Evolutionary conservation across 257 asterid species (phyloP), one percentile per base, ranked within the genome.

Genomic region (Solanum pennellii): DNA sequence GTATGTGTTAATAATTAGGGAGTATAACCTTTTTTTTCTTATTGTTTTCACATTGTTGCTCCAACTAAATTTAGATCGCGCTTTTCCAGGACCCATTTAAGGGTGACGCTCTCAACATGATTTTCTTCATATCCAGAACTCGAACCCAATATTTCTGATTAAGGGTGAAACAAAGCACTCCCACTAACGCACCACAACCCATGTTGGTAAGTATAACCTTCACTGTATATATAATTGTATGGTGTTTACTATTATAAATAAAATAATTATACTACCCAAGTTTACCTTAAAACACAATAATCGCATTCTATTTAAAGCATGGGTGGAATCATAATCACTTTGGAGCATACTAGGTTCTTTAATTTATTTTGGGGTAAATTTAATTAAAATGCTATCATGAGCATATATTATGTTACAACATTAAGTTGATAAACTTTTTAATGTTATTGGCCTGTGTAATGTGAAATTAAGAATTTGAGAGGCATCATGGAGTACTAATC

Each of bases 321-420:
- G 85, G 85, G 85, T 82, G 44, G 65, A 82, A 82, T 82, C 45
- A 82, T 82, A 82, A 85, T 85, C 83, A 87, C 44, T 87, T 87
- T 87, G 86, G 47, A 69, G 86, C 37, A 89, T 89, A 87, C 91
- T 85, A 89, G 90, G 90, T 87, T 79, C 84, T 87, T 75, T 74
- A 74, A 74, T 74, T 12, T 89, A 65, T 71, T 23, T 41, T 23
- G 3, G 37, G 89, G 62, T 49, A 76, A 87, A 89, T 69, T 71
- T 18, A 72, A 21, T 88, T 76, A 77, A 83, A 76, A 85, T 87
- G 68, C 83, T 65, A 20, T 82, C 85, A 82, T 82, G 85, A 49
- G 20, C 69, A 82, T 82, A 82, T 82, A 82, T 45, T 49, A 47
- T 16, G 41, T 80, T 31, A 49, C 37, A 82, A 31, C 31, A 82